Percentiles rank a stretch among this genome's conserved stretches.
These are phyloP conservation scores for Apiospora aurea DNA, from an alignment of 2,329 filamentous ascomycete species.

Conservation along the genomic window DNA sequence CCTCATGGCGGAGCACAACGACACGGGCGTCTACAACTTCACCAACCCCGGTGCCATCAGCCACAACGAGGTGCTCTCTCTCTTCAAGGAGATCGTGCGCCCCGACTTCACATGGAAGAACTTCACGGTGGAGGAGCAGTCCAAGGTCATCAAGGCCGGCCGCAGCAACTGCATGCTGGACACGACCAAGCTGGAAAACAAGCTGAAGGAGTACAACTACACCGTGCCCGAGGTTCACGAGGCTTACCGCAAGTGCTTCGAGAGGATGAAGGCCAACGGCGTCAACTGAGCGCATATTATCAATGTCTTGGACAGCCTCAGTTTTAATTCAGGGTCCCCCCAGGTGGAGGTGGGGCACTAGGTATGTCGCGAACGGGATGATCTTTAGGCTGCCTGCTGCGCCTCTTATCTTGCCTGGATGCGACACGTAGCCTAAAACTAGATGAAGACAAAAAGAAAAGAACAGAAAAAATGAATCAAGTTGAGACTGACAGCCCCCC, in stretches of 20 bases:
- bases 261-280: slow-evolving; percentile 66
- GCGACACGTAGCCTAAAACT: background rate
- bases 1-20: slow-evolving; percentile 65
- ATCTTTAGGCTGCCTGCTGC: slow-evolving; percentile 18
- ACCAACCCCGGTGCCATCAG: slow-evolving; percentile 74
- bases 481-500: background rate
- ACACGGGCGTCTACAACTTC: slow-evolving; percentile 73
- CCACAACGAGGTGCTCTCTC: slow-evolving; percentile 71
- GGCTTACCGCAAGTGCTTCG: slow-evolving; percentile 68
- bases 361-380: slow-evolving; percentile 9
- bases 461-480: background rate
- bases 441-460: slow-evolving; percentile 1
- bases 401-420: slow-evolving; percentile 10
- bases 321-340: background rate
- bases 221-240: slow-evolving; percentile 67
- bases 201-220: slow-evolving; percentile 65
- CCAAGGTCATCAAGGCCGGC: slow-evolving; percentile 71
- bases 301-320: slow-evolving; percentile 11
- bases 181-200: slow-evolving; percentile 65
- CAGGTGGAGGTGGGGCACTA: slow-evolving; percentile 9
- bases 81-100: slow-evolving; percentile 70
- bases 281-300: slow-evolving; percentile 48
- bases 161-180: slow-evolving; percentile 72
- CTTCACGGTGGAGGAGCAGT: slow-evolving; percentile 70
- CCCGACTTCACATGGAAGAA: slow-evolving; percentile 69